A percentile compares a stretch with the other conserved stretches of the same genome.
phyloP scores from a whole-genome alignment of 2,329 filamentous ascomycete genomes.

The Beauveria sp. region DNA sequence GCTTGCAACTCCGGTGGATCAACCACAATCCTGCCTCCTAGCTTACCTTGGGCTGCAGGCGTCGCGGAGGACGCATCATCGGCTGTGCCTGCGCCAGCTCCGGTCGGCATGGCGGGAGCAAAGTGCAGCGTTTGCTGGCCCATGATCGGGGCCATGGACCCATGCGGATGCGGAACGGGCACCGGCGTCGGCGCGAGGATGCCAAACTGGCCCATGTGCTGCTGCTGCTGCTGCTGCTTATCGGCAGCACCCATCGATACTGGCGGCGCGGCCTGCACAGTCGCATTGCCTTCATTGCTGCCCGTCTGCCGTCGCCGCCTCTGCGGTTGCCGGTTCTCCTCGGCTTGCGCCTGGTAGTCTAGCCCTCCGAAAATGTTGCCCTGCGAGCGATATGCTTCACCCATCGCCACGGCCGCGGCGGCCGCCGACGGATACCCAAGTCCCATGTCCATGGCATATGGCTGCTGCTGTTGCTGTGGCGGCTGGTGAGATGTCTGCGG shows the following conservation, averaged over 20 bases:
- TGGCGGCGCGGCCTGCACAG: conserved; percentile 12
- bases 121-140: conserved; percentile 4
- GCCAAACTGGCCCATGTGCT: conserved; percentile 34
- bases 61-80: conserved; percentile 16
- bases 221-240: neutral
- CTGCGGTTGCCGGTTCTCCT: neutral
- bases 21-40: conserved; percentile 49
- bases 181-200: conserved; percentile 32
- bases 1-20: conserved; percentile 59
- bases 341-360: conserved; percentile 4
- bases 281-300: conserved; percentile 13
- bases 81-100: conserved; percentile 1
- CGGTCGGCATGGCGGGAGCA: conserved; percentile 1
- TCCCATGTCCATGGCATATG: conserved; percentile 3
- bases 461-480: conserved; percentile 13
- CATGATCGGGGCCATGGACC: neutral
- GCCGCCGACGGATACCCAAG: neutral
- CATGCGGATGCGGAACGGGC: conserved; percentile 10
- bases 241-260: conserved; percentile 12
- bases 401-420: neutral
- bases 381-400: conserved; percentile 4
- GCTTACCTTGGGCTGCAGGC: conserved; percentile 31
- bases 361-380: conserved; percentile 5
- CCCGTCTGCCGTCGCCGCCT: conserved; percentile 6
- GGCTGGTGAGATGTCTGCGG: conserved; percentile 16